These are phyloP conservation scores for Colletotrichum chlorophyti DNA, from an alignment of 2,329 filamentous ascomycete species.

Conservation along the genomic window DNA sequence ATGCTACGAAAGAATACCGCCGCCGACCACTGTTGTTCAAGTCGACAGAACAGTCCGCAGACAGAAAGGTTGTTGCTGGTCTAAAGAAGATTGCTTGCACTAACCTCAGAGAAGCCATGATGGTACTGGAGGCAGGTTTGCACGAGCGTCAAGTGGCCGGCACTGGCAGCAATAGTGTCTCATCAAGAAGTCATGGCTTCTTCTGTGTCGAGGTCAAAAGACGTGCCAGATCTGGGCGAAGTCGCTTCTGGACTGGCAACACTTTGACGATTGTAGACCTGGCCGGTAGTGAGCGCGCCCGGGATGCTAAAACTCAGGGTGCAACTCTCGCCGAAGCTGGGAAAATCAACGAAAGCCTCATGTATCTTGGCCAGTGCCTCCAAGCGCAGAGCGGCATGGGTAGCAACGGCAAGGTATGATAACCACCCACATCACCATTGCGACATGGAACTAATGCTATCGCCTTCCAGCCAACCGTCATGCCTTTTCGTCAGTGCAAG, in stretches of 20 bases:
- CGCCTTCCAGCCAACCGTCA: constrained; percentile 66
- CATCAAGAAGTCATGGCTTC: constrained; percentile 93
- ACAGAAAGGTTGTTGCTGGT: constrained; percentile 93
- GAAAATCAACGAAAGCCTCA: constrained; percentile 97
- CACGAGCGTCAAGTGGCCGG: constrained; percentile 87
- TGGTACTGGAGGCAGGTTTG: constrained; percentile 88
- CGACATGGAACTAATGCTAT: constrained; percentile 5
- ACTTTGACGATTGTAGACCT: constrained; percentile 89
- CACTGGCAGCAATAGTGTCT: constrained; percentile 91
- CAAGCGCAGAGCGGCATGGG: constrained; percentile 90
- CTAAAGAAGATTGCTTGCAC: constrained; percentile 89
- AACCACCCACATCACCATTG: neutral
- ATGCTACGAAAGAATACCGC: constrained; percentile 71
- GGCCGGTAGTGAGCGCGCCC: constrained; percentile 90
- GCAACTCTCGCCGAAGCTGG: constrained; percentile 93
- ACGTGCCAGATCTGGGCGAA: constrained; percentile 54
- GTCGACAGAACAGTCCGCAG: constrained; percentile 83
- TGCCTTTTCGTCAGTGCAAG: constrained; percentile 85
- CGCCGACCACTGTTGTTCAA: constrained; percentile 92
- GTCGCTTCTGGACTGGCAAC: constrained; percentile 75
- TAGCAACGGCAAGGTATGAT: constrained; percentile 72
- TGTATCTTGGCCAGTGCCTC: constrained; percentile 97
- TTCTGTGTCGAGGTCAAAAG: constrained; percentile 97
- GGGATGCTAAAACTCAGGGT: constrained; percentile 92
- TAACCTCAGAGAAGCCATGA: constrained; percentile 81